Conservation (phyloP, 108 stramenopile genomes). For the Cylindrotheca closterium region DNA sequence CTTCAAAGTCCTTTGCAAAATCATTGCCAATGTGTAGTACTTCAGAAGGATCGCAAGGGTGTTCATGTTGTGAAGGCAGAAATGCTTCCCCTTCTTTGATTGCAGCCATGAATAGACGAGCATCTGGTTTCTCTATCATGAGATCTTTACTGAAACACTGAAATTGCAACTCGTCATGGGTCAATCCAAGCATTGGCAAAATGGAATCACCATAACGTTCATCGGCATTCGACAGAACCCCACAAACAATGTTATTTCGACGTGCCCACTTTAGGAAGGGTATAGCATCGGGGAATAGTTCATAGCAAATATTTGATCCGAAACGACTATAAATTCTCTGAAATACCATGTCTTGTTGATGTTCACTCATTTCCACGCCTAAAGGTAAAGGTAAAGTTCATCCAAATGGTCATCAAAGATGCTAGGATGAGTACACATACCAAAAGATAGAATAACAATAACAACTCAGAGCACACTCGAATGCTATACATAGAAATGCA, state of each 20-base stretch:
- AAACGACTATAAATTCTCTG: slow-evolving; percentile 66
- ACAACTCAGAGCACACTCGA: too few species aligned
- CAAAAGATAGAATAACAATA: too few species aligned
- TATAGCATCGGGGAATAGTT: slow-evolving; percentile 56
- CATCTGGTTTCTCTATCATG: slow-evolving; percentile 56
- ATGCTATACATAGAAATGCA: too few species aligned
- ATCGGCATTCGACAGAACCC: slow-evolving; percentile 73
- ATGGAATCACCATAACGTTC: slow-evolving; percentile 75
- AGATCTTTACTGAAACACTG: slow-evolving; percentile 65
- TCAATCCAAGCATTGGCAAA: slow-evolving; percentile 72
- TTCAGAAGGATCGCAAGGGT: slow-evolving; percentile 25
- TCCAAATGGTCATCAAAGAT: too few species aligned
- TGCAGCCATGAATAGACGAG: slow-evolving; percentile 50
- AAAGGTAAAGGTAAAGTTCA: background rate
- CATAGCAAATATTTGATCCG: slow-evolving; percentile 55
- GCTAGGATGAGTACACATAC: too few species aligned
- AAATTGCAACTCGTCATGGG: slow-evolving; percentile 61
- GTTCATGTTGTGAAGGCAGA: slow-evolving; percentile 20
- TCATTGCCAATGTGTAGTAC: slow-evolving; percentile 66
- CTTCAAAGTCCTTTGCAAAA: slow-evolving; percentile 68
- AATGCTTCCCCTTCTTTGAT: slow-evolving; percentile 48
- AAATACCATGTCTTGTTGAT: slow-evolving; percentile 56
- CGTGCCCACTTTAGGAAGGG: slow-evolving; percentile 64
- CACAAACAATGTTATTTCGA: slow-evolving; percentile 56
- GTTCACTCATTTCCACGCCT: slow-evolving; percentile 39